Conservation (phyloP, 2,329 filamentous ascomycete species). For the Zalaria obscura region DNA sequence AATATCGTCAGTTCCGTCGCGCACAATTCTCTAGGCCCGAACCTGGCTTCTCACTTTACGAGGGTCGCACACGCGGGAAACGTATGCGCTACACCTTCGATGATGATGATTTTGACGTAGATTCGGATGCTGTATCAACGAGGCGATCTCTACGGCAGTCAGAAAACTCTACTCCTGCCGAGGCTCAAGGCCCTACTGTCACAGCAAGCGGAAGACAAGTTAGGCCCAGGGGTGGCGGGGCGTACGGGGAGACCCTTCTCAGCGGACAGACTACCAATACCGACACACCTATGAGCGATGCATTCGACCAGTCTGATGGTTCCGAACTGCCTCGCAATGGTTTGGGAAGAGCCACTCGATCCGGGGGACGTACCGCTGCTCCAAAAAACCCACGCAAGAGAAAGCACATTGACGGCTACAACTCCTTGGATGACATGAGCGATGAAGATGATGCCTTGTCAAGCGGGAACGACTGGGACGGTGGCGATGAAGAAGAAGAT, state of each 20-base stretch:
- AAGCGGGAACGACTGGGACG: slow-evolving; percentile 53
- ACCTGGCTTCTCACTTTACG: slow-evolving; percentile 82
- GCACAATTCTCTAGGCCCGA: slow-evolving; percentile 80
- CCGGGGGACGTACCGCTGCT: slow-evolving; percentile 13
- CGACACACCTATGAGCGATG: slow-evolving; percentile 27
- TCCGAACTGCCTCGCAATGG: slow-evolving; percentile 28
- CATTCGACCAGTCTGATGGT: slow-evolving; percentile 27
- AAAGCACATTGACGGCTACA: slow-evolving; percentile 39
- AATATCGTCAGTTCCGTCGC: slow-evolving; percentile 76
- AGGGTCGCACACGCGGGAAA: slow-evolving; percentile 91
- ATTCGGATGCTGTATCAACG: slow-evolving; percentile 53
- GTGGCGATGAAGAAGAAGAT: slow-evolving; percentile 54
- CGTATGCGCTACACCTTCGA: slow-evolving; percentile 94
- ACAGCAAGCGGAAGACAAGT: slow-evolving; percentile 85
- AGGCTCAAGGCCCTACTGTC: slow-evolving; percentile 47
- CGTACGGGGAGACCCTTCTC: slow-evolving; percentile 49
- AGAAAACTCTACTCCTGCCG: slow-evolving; percentile 53
- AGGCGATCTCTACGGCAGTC: slow-evolving; percentile 54
- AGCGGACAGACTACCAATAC: slow-evolving; percentile 35
- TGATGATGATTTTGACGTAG: slow-evolving; percentile 58
- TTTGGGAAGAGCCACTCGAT: slow-evolving; percentile 23
- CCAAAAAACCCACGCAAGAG: slow-evolving; percentile 25
- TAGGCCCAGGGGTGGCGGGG: slow-evolving; percentile 46
- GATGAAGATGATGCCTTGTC: slow-evolving; percentile 49
- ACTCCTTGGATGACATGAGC: slow-evolving; percentile 48